Percentiles rank a stretch among this genome's conserved stretches.
Conservation (phyloP, 2,329 filamentous ascomycete genomes). For the Cladobotryum mycophilum region DNA sequence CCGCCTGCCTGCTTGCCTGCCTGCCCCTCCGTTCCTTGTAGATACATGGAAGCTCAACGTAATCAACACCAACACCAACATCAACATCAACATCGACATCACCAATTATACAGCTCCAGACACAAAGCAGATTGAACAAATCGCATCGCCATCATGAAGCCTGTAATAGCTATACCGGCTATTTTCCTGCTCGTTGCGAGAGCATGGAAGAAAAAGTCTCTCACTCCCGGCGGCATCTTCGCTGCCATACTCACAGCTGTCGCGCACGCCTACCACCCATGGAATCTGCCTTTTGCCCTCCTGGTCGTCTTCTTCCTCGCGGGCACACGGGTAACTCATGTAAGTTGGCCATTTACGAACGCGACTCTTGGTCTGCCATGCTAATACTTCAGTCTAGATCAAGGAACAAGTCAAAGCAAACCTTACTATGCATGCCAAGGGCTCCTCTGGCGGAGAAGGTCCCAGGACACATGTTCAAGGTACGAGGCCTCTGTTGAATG, state of each 20-base stretch:
- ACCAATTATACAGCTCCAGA: no score
- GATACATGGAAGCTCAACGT: no score
- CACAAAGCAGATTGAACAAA: not conserved
- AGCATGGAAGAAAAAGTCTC: conserved; percentile 64
- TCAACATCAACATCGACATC: no score
- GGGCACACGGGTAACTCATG: conserved; percentile 78
- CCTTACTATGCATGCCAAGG: conserved; percentile 71
- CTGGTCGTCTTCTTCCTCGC: conserved; percentile 80
- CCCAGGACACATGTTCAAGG: conserved; percentile 78
- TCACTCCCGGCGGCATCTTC: conserved; percentile 71
- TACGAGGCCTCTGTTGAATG: conserved; percentile 16
- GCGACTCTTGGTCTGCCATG: not conserved
- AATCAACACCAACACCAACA: no score
- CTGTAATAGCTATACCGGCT: conserved; percentile 50
- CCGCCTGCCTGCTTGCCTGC: no score
- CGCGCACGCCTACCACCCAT: conserved; percentile 85
- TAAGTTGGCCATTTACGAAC: conserved; percentile 27
- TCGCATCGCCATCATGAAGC: conserved; percentile 42
- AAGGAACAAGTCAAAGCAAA: conserved; percentile 81
- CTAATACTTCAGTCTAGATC: conserved; percentile 44
- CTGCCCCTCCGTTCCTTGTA: no score
- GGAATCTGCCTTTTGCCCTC: conserved; percentile 83
- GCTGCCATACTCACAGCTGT: conserved; percentile 67
- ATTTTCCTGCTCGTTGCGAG: conserved; percentile 58
- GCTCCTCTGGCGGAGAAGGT: conserved; percentile 70